A percentile compares a stretch with the other conserved stretches of the same genome.
Conservation (phyloP, 768 basidiomycete species). For the Suillus weaverae region DNA sequence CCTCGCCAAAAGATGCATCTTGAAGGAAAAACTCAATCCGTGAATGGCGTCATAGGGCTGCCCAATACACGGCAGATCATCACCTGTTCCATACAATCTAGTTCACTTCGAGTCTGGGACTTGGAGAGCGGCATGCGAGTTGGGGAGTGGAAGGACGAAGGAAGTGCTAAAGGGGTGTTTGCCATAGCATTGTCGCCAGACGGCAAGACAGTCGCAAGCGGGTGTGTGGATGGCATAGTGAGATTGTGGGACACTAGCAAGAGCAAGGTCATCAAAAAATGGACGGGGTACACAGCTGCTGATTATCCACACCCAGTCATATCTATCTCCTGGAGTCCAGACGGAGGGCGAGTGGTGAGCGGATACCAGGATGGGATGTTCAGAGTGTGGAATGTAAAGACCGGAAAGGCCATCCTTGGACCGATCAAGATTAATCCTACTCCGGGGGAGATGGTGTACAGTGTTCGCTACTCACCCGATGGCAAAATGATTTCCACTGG, state of each 20-base stretch:
- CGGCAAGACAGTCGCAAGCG: slow-evolving; percentile 4
- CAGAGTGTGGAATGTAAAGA: background rate
- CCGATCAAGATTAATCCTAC: background rate
- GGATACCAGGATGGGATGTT: background rate
- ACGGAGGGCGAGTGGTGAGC: background rate
- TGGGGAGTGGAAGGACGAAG: background rate
- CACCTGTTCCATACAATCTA: background rate
- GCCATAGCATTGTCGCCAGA: background rate
- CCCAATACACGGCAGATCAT: background rate
- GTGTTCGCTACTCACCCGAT: background rate
- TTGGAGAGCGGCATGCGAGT: background rate
- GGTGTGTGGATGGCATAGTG: slow-evolving; percentile 6
- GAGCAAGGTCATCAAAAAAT: background rate
- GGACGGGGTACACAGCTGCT: background rate
- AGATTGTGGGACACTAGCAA: slow-evolving; percentile 1
- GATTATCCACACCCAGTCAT: background rate
- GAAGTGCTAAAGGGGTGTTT: background rate
- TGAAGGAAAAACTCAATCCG: background rate
- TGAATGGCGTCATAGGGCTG: background rate
- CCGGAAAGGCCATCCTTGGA: background rate
- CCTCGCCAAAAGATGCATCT: background rate
- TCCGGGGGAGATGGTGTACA: background rate
- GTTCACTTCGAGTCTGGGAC: background rate
- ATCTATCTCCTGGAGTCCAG: background rate
- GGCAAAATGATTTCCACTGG: background rate